Evolutionary conservation across 2,329 filamentous ascomycete species (phyloP).

Genomic region (Pseudovirgaria hyperparasitica): DNA sequence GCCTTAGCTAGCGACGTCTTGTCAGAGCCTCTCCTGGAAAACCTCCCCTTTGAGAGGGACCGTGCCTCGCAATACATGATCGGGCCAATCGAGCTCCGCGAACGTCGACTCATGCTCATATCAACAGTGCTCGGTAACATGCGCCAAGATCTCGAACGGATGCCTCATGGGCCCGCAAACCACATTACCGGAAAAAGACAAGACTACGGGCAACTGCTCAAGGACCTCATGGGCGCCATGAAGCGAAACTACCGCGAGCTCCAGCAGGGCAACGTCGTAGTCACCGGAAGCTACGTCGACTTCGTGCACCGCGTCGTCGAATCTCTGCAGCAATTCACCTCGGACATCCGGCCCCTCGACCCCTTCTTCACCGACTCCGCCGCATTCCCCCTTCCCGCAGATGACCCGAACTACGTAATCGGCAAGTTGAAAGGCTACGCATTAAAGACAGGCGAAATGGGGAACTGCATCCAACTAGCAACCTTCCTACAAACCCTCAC

Average conservation of each 20-base stretch:
- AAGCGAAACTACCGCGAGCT: conserved; percentile 47
- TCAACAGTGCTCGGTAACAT: conserved; percentile 47
- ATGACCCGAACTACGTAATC: conserved; percentile 50
- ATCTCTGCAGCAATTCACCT: conserved; percentile 47
- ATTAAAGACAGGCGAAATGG: conserved; percentile 36
- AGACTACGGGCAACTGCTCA: conserved; percentile 39
- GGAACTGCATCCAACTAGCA: conserved; percentile 40
- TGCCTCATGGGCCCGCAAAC: conserved; percentile 16
- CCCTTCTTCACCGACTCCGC: conserved; percentile 48
- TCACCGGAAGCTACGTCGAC: conserved; percentile 43
- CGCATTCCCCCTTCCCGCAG: conserved; percentile 46
- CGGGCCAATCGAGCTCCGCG: conserved; percentile 37
- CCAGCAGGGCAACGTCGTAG: conserved; percentile 16
- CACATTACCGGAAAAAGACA: conserved; percentile 25
- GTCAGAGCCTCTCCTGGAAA: conserved; percentile 37
- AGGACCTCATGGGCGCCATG: conserved; percentile 47
- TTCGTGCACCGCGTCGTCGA: conserved; percentile 49
- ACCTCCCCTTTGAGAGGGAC: conserved; percentile 43
- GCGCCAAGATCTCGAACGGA: conserved; percentile 33
- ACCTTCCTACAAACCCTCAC: conserved; percentile 48
- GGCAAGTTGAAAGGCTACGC: conserved; percentile 47
- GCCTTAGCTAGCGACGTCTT: conserved; percentile 37
- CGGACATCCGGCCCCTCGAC: conserved; percentile 43
- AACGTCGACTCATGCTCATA: conserved; percentile 41
- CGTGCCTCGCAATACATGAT: conserved; percentile 32